Base-by-base conservation (phyloP, 805 yeast genomes). In the Wickerhamiella occidentalis region DNA sequence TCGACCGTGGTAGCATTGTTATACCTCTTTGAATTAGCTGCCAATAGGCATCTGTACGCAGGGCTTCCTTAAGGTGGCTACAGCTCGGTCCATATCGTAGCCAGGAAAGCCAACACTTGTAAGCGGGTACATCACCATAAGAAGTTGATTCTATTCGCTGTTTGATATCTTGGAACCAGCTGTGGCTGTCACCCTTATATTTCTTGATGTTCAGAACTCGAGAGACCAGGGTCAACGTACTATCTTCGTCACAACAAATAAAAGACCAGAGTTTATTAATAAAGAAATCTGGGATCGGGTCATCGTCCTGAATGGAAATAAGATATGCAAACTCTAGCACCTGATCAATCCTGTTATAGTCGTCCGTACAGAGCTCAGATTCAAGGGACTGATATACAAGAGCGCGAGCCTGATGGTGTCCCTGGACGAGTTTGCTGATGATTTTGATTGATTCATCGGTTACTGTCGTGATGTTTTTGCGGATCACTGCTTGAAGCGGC, bases 11-110 rank as follows among this genome's bases (percentile, higher is more conserved):
- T 78, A 22, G 5, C 13, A 11, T 71, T 13, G 72, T 69, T 36
- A 85, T 63, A 2, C 85, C 82, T 22, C 55, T 54, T 57, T 82
- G 85, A 18, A 85, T 60, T 12, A 59, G 57, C 3, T 52, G 44
- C 92, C 94, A 85, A 55, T 79, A 81, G 1, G 56, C 54, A 3
- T 52, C 51, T 3, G 43, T 26, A 8, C 37, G 26, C 12, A 37
- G 5, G 1, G 22, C 33, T 33, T 35, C 28, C 19, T 11, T 18
- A n/a, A 33, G 38, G 21, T 33, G 18, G 11, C 4, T 19, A 33
- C 19, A 6, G 12, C 5, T 17, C 3, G 47, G 47, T 2, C 47
- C 47, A 22, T 45, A 28, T 4, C 13, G 33, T 5, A 23, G 30
- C 47, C 47, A 45, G 3, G 47, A 45, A 4, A 45, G 35, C 47